phyloP scores from a whole-genome alignment of 768 basidiomycete species.

The Tylopilus subfusipes region DNA sequence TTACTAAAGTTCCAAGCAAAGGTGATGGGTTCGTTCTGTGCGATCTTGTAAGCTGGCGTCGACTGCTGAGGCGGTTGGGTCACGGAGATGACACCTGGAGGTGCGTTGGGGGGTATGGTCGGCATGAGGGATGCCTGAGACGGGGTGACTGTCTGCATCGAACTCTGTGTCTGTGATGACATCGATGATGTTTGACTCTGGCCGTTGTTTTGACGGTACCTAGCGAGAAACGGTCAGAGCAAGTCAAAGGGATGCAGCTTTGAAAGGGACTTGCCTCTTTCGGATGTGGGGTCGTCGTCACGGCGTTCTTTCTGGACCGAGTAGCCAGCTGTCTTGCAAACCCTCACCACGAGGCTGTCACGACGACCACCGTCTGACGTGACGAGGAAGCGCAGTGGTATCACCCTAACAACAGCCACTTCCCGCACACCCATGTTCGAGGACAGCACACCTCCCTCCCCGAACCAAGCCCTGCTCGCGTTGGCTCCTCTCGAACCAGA shows the following conservation, averaged over 20 bases:
- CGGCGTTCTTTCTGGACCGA: too few relatives aligned
- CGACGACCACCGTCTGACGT: too few relatives aligned
- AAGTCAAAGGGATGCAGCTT: too few relatives aligned
- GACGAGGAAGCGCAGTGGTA: too few relatives aligned
- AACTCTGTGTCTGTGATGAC: conserved; percentile 7
- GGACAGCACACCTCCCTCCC: conserved; percentile 32
- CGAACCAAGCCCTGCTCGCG: conserved; percentile 29
- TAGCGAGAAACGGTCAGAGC: too few relatives aligned
- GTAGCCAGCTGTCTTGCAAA: too few relatives aligned
- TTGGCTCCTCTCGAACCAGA: conserved; percentile 30
- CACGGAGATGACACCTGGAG: conserved; percentile 66
- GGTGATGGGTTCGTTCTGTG: conserved; percentile 66
- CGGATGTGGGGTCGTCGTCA: neutral
- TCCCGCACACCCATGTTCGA: conserved; percentile 29
- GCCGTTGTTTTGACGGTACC: neutral
- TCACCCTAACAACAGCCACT: too few relatives aligned
- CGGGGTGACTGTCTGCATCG: too few relatives aligned
- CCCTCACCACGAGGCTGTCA: too few relatives aligned
- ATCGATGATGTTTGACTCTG: neutral
- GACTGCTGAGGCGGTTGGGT: conserved; percentile 80
- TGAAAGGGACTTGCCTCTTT: neutral
- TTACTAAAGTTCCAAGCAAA: conserved; percentile 90
- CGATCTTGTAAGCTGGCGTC: conserved; percentile 88
- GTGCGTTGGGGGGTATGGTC: conserved; percentile 48
- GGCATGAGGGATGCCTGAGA: conserved; percentile 8